Percentiles rank a stretch among this genome's conserved stretches.
Evolutionary conservation across 768 basidiomycete genomes (phyloP).

Genomic region (Sporobolomyces phaffii): DNA sequence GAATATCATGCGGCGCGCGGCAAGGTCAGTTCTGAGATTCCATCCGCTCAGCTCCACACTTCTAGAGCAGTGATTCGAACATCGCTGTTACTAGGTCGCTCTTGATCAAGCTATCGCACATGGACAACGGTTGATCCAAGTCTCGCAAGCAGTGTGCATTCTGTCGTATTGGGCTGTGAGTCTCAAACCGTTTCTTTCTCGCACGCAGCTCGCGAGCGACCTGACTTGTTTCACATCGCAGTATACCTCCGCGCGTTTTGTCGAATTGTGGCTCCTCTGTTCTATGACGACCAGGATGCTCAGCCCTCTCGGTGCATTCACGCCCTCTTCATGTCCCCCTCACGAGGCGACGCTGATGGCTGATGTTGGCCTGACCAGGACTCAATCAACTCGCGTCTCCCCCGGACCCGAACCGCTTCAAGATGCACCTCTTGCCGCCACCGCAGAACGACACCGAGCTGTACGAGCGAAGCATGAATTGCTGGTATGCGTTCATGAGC

Average conservation of each 20-base stretch:
- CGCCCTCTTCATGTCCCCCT: not conserved
- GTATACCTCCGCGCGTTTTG: conserved; percentile 24
- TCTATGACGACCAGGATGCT: conserved; percentile 32
- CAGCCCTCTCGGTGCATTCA: conserved; percentile 30
- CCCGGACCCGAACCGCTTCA: not conserved
- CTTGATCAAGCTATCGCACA: conserved; percentile 26
- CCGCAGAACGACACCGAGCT: conserved; percentile 18
- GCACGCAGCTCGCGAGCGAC: not conserved
- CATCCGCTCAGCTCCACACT: no score
- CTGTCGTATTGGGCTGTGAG: conserved; percentile 27
- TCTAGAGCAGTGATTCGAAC: no score
- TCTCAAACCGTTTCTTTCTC: not conserved
- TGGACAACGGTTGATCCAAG: conserved; percentile 32
- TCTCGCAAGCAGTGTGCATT: conserved; percentile 32
- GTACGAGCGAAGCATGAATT: conserved; percentile 27
- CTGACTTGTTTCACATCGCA: not conserved
- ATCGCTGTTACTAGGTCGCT: conserved; percentile 2
- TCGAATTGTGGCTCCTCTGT: conserved; percentile 38
- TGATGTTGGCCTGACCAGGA: not conserved
- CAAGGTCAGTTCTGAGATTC: conserved; percentile 11
- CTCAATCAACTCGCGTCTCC: conserved; percentile 37
- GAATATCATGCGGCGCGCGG: conserved; percentile 35
- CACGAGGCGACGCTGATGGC: no score
- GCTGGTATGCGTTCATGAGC: conserved; percentile 29
- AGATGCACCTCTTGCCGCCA: conserved; percentile 16